phyloP scores from a whole-genome alignment of 495 filamentous ascomycete species.

The Aspergillus cristatus region DNA sequence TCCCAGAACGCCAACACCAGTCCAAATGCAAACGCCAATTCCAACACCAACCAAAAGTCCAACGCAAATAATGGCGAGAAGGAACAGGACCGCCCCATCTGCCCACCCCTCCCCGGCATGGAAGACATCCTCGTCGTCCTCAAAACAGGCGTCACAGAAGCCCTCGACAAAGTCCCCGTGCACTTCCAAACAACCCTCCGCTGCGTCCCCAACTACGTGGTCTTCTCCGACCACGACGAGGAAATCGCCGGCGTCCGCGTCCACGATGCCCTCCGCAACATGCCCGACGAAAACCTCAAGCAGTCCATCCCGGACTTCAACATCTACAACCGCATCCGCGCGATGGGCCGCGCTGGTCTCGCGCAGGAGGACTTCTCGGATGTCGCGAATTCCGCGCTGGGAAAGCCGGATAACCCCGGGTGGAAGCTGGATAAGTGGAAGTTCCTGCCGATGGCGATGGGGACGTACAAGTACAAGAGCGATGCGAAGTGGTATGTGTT shows the following conservation, averaged over 20 bases:
- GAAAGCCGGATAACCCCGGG: slow-evolving; percentile 39
- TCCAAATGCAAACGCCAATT: background rate
- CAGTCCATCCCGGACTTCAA: slow-evolving; percentile 38
- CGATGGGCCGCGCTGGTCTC: slow-evolving; percentile 30
- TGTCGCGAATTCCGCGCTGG: slow-evolving; percentile 37
- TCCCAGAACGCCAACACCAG: too few species aligned
- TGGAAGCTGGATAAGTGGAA: slow-evolving; percentile 56
- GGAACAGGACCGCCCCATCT: slow-evolving; percentile 12
- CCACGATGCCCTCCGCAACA: slow-evolving; percentile 38
- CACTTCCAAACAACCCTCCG: slow-evolving; percentile 44
- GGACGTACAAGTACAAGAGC: slow-evolving; percentile 32
- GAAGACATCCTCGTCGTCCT: slow-evolving; percentile 40
- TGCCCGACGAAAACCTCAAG: slow-evolving; percentile 28
- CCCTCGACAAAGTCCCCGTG: slow-evolving; percentile 33
- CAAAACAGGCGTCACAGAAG: slow-evolving; percentile 39
- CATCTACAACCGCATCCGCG: slow-evolving; percentile 40
- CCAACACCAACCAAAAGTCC: slow-evolving; percentile 2
- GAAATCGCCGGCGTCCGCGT: slow-evolving; percentile 36
- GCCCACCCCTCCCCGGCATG: slow-evolving; percentile 33
- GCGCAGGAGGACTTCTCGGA: slow-evolving; percentile 31
- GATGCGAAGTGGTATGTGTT: slow-evolving; percentile 59
- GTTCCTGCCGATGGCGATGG: slow-evolving; percentile 46
- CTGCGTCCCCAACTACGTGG: slow-evolving; percentile 44
- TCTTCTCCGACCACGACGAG: slow-evolving; percentile 48
- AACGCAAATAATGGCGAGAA: background rate